phyloP scores from a whole-genome alignment of 768 basidiomycete genomes.

The Trametes sanguinea region DNA sequence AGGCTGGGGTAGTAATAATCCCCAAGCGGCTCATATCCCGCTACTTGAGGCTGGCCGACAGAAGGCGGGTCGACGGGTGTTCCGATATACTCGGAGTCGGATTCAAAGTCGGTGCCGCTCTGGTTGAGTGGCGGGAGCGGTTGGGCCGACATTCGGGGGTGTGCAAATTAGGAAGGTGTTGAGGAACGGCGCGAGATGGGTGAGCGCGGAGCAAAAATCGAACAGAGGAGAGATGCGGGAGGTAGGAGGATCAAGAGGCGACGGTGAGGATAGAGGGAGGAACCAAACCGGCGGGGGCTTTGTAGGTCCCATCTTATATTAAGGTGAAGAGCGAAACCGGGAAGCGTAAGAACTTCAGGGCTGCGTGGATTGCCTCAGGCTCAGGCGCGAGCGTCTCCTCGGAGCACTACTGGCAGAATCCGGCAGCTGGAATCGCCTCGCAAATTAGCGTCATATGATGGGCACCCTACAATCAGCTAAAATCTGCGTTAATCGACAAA shows the following conservation, averaged over 20 bases:
- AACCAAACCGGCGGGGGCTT: constrained; percentile 11
- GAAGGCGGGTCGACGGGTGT: constrained; percentile 22
- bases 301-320: constrained; percentile 25
- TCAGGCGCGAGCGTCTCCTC: constrained; percentile 3
- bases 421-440: constrained; percentile 11
- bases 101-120: constrained; percentile 19
- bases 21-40: constrained; percentile 12
- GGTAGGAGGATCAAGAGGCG: background rate
- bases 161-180: constrained; percentile 24
- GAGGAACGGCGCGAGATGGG: constrained; percentile 16
- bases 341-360: constrained; percentile 21
- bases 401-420: background rate
- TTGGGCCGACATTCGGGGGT: constrained; percentile 19
- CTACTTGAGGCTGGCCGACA: constrained; percentile 15
- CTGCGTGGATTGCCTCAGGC: background rate
- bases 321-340: constrained; percentile 17
- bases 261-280: constrained; percentile 15
- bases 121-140: constrained; percentile 17
- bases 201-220: background rate
- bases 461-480: constrained; percentile 10
- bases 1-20: constrained; percentile 14
- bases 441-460: constrained; percentile 15
- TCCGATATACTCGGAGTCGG: constrained; percentile 23
- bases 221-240: background rate
- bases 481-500: constrained; percentile 7